These are phyloP conservation scores for Adansonia digitata DNA, from an alignment of 345 rosid genomes.

Conservation along the genomic window DNA sequence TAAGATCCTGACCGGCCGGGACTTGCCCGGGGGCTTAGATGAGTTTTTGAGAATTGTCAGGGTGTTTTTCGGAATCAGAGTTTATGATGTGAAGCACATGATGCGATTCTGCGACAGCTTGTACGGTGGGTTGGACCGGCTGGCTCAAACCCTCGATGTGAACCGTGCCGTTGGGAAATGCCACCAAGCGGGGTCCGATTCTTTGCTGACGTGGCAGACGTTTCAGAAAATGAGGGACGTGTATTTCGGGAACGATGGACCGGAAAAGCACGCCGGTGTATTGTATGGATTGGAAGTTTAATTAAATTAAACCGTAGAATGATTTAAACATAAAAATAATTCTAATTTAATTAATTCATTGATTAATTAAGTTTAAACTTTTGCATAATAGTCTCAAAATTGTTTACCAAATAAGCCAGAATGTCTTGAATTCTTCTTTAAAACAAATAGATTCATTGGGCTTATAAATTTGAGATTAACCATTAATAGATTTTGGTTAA, in stretches of 20 bases:
- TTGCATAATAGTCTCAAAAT: not conserved
- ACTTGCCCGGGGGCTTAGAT: constrained; percentile 40
- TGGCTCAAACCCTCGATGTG: constrained; percentile 46
- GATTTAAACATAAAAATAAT: not conserved
- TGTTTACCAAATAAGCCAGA: not conserved
- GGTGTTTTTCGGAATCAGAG: constrained; percentile 53
- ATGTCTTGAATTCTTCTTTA: not conserved
- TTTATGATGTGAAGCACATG: constrained; percentile 80
- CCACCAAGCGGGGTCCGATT: constrained; percentile 92
- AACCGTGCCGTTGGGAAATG: constrained; percentile 73
- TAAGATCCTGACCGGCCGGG: constrained; percentile 65
- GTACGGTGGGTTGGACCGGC: constrained; percentile 74
- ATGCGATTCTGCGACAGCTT: constrained; percentile 57
- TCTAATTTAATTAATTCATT: constrained; percentile 17
- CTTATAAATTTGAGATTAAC: not conserved
- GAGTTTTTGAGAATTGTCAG: constrained; percentile 45
- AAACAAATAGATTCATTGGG: not conserved
- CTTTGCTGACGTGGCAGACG: constrained; percentile 76
- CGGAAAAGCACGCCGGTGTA: constrained; percentile 70
- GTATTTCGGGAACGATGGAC: constrained; percentile 53
- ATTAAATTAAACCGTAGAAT: constrained; percentile 6
- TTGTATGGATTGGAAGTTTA: constrained; percentile 63
- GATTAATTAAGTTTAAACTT: not conserved
- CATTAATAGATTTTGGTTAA: not conserved
- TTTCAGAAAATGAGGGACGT: constrained; percentile 63